Evolutionary conservation across 139 green algal genomes (phyloP).

Genomic region (Micractinium conductrix): DNA sequence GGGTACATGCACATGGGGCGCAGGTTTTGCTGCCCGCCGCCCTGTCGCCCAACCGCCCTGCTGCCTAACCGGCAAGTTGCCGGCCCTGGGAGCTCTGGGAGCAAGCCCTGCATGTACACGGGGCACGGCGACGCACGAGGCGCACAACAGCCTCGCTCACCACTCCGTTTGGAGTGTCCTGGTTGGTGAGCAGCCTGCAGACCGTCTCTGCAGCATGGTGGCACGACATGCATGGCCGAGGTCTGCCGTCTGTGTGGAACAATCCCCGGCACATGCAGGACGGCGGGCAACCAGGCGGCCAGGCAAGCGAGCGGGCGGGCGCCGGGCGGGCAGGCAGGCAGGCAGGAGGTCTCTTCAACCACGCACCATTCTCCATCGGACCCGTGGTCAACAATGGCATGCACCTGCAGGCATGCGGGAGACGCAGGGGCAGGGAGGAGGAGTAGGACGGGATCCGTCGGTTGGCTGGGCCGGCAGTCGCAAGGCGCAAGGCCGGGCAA

Average conservation of each 20-base stretch:
- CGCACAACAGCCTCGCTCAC: too few species aligned
- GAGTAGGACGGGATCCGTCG: too few species aligned
- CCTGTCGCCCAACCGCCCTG: too few species aligned
- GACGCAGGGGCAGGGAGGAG: not conserved
- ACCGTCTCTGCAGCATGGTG: not conserved
- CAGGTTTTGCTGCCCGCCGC: too few species aligned
- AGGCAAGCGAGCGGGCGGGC: not conserved
- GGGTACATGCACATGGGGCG: too few species aligned
- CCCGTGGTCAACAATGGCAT: not conserved
- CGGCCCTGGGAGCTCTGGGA: too few species aligned
- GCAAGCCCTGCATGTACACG: not conserved
- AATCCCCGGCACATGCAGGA: too few species aligned
- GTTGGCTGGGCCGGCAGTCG: too few species aligned
- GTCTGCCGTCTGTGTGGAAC: too few species aligned
- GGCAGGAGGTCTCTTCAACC: not conserved
- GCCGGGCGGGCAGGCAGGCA: not conserved
- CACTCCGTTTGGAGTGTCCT: not conserved
- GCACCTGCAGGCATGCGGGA: not conserved
- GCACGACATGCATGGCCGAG: too few species aligned
- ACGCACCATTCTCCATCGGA: not conserved
- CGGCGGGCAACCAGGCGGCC: not conserved
- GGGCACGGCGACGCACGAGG: not conserved
- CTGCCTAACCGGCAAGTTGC: too few species aligned
- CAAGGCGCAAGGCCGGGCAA: too few species aligned
- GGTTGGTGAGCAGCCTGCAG: not conserved